phyloP scores from a whole-genome alignment of 2,329 filamentous ascomycete species.

The Lachnellula occidentalis region DNA sequence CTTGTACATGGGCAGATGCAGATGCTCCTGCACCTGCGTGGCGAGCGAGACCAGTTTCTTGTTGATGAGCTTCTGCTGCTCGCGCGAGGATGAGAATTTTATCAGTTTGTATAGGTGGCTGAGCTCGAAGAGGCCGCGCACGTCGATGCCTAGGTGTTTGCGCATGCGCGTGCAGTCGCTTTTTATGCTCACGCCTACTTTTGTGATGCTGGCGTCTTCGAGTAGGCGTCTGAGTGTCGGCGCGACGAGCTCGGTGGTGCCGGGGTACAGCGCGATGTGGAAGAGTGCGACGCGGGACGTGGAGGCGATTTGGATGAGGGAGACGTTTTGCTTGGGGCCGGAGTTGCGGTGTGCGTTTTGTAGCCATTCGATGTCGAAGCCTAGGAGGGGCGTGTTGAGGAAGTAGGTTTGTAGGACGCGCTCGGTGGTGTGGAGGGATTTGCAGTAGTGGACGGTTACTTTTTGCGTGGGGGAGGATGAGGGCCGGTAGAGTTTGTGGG shows the following conservation, averaged over 20 bases:
- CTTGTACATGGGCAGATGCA: constrained; percentile 73
- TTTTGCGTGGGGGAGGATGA: constrained; percentile 31
- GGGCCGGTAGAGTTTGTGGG: constrained; percentile 57
- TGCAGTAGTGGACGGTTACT: constrained; percentile 75
- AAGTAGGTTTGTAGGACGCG: constrained; percentile 60
- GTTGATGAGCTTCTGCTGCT: constrained; percentile 54
- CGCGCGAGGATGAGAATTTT: constrained; percentile 50
- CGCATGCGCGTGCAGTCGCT: constrained; percentile 64
- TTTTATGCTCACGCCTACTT: constrained; percentile 71
- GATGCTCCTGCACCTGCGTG: constrained; percentile 61
- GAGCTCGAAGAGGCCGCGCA: constrained; percentile 69
- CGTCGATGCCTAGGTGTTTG: constrained; percentile 59
- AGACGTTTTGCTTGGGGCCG: constrained; percentile 63
- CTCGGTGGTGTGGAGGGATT: constrained; percentile 61
- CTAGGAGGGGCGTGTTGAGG: constrained; percentile 62
- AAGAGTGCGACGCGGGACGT: constrained; percentile 74
- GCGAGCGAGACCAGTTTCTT: constrained; percentile 62
- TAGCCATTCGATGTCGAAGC: constrained; percentile 88
- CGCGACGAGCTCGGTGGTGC: constrained; percentile 54
- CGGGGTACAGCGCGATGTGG: constrained; percentile 63
- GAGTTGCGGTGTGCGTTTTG: constrained; percentile 40
- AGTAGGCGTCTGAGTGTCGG: constrained; percentile 67
- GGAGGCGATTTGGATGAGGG: constrained; percentile 76
- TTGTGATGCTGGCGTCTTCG: constrained; percentile 63
- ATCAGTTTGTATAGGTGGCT: constrained; percentile 78